Evolutionary conservation across 805 yeast genomes (phyloP), one percentile per base, ranked within the genome.

Genomic region (Ogataea polymorpha): DNA sequence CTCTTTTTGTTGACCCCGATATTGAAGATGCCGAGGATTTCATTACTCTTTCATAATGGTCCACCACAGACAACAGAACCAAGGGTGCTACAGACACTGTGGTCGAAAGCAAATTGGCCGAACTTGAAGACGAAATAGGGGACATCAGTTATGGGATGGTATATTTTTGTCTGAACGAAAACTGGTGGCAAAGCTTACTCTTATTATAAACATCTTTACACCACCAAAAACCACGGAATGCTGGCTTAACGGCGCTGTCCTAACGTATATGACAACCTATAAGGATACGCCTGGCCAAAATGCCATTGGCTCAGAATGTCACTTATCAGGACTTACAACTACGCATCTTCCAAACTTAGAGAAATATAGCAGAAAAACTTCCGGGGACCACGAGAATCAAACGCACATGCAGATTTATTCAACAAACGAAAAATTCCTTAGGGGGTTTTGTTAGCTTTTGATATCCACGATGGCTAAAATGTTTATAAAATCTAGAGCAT

Each of bases 11-110:
- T 3, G 44, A 16, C 5, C 42, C 39, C 6, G 54, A 41, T 7
- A 43, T 37, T 9, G 62, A 48, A 2, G 62, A 42, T 13, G 54
- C 44, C 50, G 82, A 80, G 3, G 60, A 37, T 25, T 53, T 57
- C 36, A 93, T 83, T 2, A 86, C 82, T 57, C 99, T 75, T 60
- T 90, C 87, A 66, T 85, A 90, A 60, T 95, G 99, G 66, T 93
- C 99, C 29, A 91, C 95, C 12, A 87, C 96, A 0, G 97, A 89
- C 32, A 93, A 74, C 20, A 93, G 76, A 32, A 93, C 99, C 59
- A 93, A 70, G 15, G 99, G 99, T 2, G 99, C 96, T 30, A 93
- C 96, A 1, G 95, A 75, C 16, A 91, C 97, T 20, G 45, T 32
- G 12, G 48, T 41, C 6, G 44, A 29, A 18, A 44, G 31, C 34